Evolutionary conservation across 2,329 filamentous ascomycete genomes (phyloP).

Genomic region (Whalleya microplaca): DNA sequence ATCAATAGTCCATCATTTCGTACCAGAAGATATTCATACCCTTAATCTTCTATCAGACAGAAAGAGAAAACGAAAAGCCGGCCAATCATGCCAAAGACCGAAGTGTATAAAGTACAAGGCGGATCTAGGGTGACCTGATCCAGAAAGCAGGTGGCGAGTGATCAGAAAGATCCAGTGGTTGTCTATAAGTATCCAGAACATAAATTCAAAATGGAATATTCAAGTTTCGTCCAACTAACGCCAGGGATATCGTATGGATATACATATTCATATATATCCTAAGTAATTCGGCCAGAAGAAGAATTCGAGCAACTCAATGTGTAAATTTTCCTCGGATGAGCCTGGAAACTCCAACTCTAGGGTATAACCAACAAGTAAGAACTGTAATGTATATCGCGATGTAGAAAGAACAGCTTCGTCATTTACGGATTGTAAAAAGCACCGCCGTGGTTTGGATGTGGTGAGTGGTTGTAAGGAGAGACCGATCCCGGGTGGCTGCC

Average conservation of each 20-base stretch:
- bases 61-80: neutral
- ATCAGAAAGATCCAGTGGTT: neutral
- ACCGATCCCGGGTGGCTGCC: constrained; percentile 44
- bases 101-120: constrained; percentile 3
- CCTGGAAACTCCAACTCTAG: constrained; percentile 23
- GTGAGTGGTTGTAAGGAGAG: constrained; percentile 48
- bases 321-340: constrained; percentile 2
- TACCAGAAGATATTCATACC: constrained; percentile 4
- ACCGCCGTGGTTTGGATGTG: constrained; percentile 41
- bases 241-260: constrained; percentile 12
- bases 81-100: neutral
- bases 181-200: constrained; percentile 1
- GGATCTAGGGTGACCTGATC: neutral
- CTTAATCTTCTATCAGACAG: constrained; percentile 13
- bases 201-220: constrained; percentile 9
- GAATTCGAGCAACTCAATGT: neutral
- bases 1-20: constrained; percentile 13
- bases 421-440: constrained; percentile 39
- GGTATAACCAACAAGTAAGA: constrained; percentile 25
- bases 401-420: constrained; percentile 10
- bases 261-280: constrained; percentile 1
- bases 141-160: constrained; percentile 2
- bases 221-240: constrained; percentile 12
- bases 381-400: constrained; percentile 19
- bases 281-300: constrained; percentile 7